Conservation (phyloP, 768 basidiomycete genomes). For the Cubamyces sp. region DNA sequence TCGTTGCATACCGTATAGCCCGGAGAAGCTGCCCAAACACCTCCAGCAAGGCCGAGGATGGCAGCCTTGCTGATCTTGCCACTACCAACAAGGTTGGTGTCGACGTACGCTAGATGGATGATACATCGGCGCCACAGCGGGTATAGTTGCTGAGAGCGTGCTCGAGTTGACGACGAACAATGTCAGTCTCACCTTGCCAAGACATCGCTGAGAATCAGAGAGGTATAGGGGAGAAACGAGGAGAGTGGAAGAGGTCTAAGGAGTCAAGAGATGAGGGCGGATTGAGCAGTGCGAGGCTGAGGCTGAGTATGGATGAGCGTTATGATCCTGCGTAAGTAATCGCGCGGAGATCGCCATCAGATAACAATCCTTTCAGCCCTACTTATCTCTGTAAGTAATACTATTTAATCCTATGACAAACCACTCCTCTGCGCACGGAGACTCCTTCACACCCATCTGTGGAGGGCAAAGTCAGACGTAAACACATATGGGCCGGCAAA, state of each 20-base stretch:
- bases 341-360: constrained; percentile 31
- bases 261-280: constrained; percentile 21
- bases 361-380: constrained; percentile 20
- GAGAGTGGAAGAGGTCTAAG: constrained; percentile 15
- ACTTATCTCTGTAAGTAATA: background rate
- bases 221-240: constrained; percentile 13
- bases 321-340: constrained; percentile 16
- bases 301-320: constrained; percentile 11
- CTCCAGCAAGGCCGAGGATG: constrained; percentile 72
- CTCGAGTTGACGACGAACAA: background rate
- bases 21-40: constrained; percentile 71
- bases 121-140: constrained; percentile 1
- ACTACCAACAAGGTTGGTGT: constrained; percentile 74
- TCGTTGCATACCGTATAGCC: constrained; percentile 57
- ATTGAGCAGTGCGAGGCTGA: constrained; percentile 5
- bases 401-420: no score
- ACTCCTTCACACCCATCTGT: no score
- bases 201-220: constrained; percentile 52
- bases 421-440: no score
- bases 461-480: no score
- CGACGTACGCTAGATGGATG: constrained; percentile 68
- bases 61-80: constrained; percentile 79
- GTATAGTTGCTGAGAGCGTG: background rate
- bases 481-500: no score
- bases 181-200: constrained; percentile 60